These are phyloP conservation scores for Helicostylum pulchrum DNA, from an alignment of 192 early-diverging fungal genomes.

Conservation along the genomic window DNA sequence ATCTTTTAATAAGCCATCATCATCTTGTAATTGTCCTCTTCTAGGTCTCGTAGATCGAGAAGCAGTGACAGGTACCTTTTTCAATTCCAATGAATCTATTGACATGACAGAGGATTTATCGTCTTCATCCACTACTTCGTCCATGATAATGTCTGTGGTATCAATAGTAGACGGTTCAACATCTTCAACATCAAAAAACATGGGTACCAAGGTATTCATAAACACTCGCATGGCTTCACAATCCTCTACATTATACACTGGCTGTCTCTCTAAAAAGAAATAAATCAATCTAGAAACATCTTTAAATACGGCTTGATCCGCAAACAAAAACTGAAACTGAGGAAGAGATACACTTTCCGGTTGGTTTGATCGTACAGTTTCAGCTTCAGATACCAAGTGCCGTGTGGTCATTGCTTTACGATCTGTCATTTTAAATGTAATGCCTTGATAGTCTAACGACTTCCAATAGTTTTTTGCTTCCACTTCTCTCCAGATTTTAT, in stretches of 20 bases:
- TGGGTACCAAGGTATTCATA: slow-evolving; percentile 63
- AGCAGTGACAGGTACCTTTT: neutral
- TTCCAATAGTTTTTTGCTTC: slow-evolving; percentile 93
- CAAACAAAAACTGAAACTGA: slow-evolving; percentile 43
- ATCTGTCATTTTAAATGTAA: slow-evolving; percentile 83
- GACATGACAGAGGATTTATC: slow-evolving; percentile 6
- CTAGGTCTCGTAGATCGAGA: neutral
- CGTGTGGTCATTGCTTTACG: slow-evolving; percentile 73
- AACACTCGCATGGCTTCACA: slow-evolving; percentile 74
- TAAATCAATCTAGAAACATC: slow-evolving; percentile 73
- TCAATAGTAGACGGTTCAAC: slow-evolving; percentile 9
- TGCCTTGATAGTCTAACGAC: slow-evolving; percentile 91
- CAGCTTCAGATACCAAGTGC: slow-evolving; percentile 51
- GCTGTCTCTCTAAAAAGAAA: slow-evolving; percentile 60
- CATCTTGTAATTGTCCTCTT: slow-evolving; percentile 6
- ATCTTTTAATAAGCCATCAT: slow-evolving; percentile 18
- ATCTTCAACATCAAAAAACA: slow-evolving; percentile 56
- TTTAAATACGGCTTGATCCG: slow-evolving; percentile 68
- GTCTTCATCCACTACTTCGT: slow-evolving; percentile 15
- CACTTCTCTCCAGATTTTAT: slow-evolving; percentile 87
- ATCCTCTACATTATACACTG: slow-evolving; percentile 51
- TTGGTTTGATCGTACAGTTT: neutral
- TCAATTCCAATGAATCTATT: slow-evolving; percentile 10
- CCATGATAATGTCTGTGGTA: slow-evolving; percentile 5
- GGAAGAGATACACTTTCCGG: neutral